Evolutionary conservation across 352 stramenopile species (phyloP), one percentile per base, ranked within the genome.

Genomic region (Phytophthora cactorum): DNA sequence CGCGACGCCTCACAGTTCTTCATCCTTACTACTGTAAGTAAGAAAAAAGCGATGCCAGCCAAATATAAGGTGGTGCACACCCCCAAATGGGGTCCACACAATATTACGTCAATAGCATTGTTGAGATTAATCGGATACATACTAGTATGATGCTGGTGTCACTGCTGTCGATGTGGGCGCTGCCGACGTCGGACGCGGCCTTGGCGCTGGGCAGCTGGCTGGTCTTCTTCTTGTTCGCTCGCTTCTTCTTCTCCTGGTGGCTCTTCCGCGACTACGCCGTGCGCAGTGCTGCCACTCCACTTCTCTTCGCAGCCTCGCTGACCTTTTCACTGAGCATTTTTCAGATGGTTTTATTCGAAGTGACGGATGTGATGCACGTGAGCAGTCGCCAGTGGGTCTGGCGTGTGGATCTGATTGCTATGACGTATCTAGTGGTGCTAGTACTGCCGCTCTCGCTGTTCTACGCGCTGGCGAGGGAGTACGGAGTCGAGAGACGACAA

Each of bases 241-340:
- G 85, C 31, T 77, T 83, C 55, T 95, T 95, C 76, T 93, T 95
- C 76, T 80, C 85, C 22, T 85, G 76, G 78, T 93, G 87, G 85
- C 78, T 95, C 47, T 93, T 95, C 69, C 84, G 82, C 12, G 87
- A 95, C 70, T 95, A 95, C 57, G 84, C 89, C 29, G 81, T 95
- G 56, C 88, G 86, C 52, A 78, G 70, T 32, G 58, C 53, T 34
- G 68, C 63, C 54, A 84, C 84, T 44, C 85, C 85, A 50, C 58
- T 88, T 52, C 79, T 95, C 45, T 95, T 95, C 74, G 85, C 82
- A 38, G 62, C 82, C 9, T 88, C 80, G 29, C 80, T 95, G 58
- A 89, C 78, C 57, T 92, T 92, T 59, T 92, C 83, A 11, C 77
- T 95, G 41, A 91, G 79, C 38, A 82, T 95, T 49, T 92, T 93